A percentile compares a stretch with the other conserved stretches of the same genome.
Conservation (phyloP, 139 green algal genomes). For the Zygnema circumcarinatum region DNA sequence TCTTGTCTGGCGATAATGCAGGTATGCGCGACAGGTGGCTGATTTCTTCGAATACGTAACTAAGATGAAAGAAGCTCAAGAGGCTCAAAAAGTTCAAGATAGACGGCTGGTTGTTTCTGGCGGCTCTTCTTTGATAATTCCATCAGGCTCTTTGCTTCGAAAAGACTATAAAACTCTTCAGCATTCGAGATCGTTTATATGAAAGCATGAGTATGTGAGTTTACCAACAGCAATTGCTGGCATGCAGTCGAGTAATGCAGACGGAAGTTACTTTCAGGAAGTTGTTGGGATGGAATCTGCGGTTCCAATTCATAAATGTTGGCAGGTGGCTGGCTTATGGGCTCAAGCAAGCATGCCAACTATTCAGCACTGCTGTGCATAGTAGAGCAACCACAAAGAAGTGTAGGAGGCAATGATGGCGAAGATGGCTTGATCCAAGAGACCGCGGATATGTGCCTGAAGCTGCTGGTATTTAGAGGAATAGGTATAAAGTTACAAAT, state of each 20-base stretch:
- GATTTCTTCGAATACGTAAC: slow-evolving; percentile 65
- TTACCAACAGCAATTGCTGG: background rate
- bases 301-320: background rate
- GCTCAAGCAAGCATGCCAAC: too few relatives aligned
- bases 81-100: background rate
- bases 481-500: too few relatives aligned
- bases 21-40: slow-evolving; percentile 54
- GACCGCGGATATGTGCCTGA: too few relatives aligned
- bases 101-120: background rate
- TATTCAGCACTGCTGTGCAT: too few relatives aligned
- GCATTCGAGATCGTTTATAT: background rate
- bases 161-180: background rate
- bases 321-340: too few relatives aligned
- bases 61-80: slow-evolving; percentile 11
- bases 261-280: background rate
- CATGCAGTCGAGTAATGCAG: background rate
- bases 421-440: too few relatives aligned
- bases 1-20: background rate
- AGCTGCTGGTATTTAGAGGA: too few relatives aligned
- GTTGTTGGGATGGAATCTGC: background rate
- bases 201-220: too few relatives aligned
- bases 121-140: background rate
- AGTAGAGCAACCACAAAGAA: too few relatives aligned
- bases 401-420: too few relatives aligned
- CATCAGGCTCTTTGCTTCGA: background rate